Evolutionary conservation across 805 yeast species (phyloP).

Genomic region (Candida peoriensis): DNA sequence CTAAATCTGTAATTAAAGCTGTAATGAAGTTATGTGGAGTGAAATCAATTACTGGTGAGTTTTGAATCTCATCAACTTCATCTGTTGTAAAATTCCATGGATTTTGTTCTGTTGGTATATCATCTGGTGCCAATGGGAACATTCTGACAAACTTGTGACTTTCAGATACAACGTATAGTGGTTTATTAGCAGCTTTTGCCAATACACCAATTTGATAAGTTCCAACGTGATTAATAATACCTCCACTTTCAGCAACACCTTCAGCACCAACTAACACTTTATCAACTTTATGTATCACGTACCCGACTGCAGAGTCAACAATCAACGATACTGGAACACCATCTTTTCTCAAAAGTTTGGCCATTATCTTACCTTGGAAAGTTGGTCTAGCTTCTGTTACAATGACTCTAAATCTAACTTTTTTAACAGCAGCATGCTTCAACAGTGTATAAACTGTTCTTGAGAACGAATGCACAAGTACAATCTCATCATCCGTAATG

Average conservation of each 20-base stretch:
- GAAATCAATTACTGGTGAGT: conserved; percentile 70
- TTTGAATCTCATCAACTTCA: conserved; percentile 31
- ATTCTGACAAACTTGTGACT: conserved; percentile 94
- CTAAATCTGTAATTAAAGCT: conserved; percentile 92
- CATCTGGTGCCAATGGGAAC: conserved; percentile 91
- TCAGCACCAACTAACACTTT: conserved; percentile 97
- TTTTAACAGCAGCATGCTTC: conserved; percentile 68
- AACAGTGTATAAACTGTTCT: conserved; percentile 83
- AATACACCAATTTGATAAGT: conserved; percentile 91
- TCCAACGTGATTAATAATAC: conserved; percentile 93
- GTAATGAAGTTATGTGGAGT: conserved; percentile 96
- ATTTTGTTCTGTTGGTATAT: conserved; percentile 60
- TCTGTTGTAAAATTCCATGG: conserved; percentile 41
- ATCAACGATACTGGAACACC: conserved; percentile 86
- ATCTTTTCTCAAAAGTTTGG: conserved; percentile 54
- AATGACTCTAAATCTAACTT: conserved; percentile 80
- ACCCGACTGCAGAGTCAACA: conserved; percentile 92
- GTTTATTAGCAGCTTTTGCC: conserved; percentile 86
- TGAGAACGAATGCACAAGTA: conserved; percentile 86
- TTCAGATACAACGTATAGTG: conserved; percentile 91
- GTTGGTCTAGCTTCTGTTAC: conserved; percentile 93
- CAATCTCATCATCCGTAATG: conserved; percentile 87
- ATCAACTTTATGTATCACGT: conserved; percentile 83
- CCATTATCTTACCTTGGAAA: conserved; percentile 69
- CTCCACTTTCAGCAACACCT: conserved; percentile 99